These are phyloP conservation scores for Erodium maritimum DNA, from an alignment of 345 rosid genomes.

Conservation along the genomic window DNA sequence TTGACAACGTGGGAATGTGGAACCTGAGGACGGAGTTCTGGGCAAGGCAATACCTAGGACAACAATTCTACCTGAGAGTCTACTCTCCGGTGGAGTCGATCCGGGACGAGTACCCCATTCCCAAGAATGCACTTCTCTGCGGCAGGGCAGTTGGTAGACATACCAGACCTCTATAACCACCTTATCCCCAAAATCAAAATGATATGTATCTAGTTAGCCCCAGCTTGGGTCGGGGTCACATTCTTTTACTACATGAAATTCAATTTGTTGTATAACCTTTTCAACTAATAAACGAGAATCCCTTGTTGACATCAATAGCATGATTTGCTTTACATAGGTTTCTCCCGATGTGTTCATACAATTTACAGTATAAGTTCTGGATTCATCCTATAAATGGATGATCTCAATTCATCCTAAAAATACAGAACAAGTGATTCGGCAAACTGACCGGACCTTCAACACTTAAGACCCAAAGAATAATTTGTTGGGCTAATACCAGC, in stretches of 20 bases:
- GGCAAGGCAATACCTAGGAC: conserved; percentile 43
- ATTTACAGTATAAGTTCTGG: too few relatives aligned
- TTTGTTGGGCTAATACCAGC: too few relatives aligned
- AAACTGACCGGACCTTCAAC: too few relatives aligned
- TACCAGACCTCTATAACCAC: conserved; percentile 13
- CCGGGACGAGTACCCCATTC: conserved; percentile 39
- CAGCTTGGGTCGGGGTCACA: neutral
- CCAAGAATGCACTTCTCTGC: conserved; percentile 42
- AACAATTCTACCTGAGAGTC: conserved; percentile 35
- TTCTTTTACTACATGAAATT: neutral
- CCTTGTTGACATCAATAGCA: neutral
- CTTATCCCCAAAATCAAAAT: too few relatives aligned
- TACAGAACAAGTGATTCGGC: too few relatives aligned
- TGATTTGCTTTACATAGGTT: too few relatives aligned
- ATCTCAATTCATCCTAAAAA: too few relatives aligned
- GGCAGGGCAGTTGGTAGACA: conserved; percentile 23
- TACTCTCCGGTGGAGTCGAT: conserved; percentile 26
- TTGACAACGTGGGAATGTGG: conserved; percentile 50
- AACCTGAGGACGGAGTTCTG: conserved; percentile 36
- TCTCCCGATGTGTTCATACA: too few relatives aligned
- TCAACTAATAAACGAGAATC: too few relatives aligned
- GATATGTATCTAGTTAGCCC: too few relatives aligned
- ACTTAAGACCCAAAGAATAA: too few relatives aligned
- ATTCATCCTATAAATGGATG: too few relatives aligned
- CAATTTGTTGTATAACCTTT: neutral